A percentile compares a stretch with the other conserved stretches of the same genome.
Conservation (phyloP, 495 filamentous ascomycete genomes). For the Penicillium pulvis region DNA sequence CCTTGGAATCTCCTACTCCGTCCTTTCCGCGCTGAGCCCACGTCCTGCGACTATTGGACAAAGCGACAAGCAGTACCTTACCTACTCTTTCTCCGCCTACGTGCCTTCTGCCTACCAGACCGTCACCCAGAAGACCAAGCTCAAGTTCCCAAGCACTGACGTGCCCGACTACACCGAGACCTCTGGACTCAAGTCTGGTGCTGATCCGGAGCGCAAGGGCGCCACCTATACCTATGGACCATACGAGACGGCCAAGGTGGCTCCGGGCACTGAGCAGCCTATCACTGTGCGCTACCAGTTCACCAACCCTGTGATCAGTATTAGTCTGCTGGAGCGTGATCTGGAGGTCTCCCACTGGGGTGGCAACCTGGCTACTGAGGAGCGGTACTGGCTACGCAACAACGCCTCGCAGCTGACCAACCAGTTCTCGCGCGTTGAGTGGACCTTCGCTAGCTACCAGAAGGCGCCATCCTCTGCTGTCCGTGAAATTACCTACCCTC, state of each 20-base stretch:
- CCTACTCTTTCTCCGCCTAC: conserved; percentile 81
- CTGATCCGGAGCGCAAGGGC: conserved; percentile 81
- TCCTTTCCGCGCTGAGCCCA: conserved; percentile 72
- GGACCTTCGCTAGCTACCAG: conserved; percentile 71
- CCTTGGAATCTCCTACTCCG: conserved; percentile 79
- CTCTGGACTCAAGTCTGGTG: conserved; percentile 60
- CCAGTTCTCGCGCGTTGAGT: conserved; percentile 86
- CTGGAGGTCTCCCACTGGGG: conserved; percentile 98
- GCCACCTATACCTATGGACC: conserved; percentile 90
- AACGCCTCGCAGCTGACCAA: conserved; percentile 78
- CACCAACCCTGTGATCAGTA: conserved; percentile 84
- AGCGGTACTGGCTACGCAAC: conserved; percentile 88
- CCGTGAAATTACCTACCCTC: conserved; percentile 77
- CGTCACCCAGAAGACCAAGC: conserved; percentile 91
- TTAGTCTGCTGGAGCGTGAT: conserved; percentile 77
- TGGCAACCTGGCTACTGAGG: conserved; percentile 91
- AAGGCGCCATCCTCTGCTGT: conserved; percentile 74
- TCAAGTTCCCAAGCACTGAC: conserved; percentile 79
- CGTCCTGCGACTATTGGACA: conserved; percentile 81
- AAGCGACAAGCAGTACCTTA: conserved; percentile 81
- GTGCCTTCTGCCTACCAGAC: conserved; percentile 78
- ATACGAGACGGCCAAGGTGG: conserved; percentile 66
- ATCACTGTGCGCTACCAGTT: conserved; percentile 90
- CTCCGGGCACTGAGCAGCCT: conserved; percentile 70
- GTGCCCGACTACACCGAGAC: conserved; percentile 84